Conservation (phyloP, 129 eudicot genomes). For the Artemisia tridentata region DNA sequence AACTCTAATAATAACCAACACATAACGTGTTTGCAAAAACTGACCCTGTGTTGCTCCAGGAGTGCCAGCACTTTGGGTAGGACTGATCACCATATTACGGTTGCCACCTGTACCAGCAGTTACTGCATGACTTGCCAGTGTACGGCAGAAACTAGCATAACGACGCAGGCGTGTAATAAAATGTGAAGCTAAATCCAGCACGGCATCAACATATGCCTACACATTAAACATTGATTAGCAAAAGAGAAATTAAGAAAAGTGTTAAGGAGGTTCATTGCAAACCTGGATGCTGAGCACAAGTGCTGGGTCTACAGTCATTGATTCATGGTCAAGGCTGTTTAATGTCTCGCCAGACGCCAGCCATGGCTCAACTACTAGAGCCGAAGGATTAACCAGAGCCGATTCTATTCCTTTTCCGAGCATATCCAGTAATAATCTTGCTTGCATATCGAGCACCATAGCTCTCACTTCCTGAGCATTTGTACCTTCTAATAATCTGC, state of each 20-base stretch:
- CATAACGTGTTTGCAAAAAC: slow-evolving; percentile 21
- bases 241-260: not conserved
- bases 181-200: slow-evolving; percentile 95
- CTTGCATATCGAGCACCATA: slow-evolving; percentile 99
- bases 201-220: slow-evolving; percentile 99
- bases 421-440: slow-evolving; percentile 92
- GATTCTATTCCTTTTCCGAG: slow-evolving; percentile 98
- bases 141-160: slow-evolving; percentile 98
- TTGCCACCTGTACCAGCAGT: slow-evolving; percentile 84
- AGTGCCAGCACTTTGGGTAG: slow-evolving; percentile 73
- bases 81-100: slow-evolving; percentile 90
- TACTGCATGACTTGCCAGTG: slow-evolving; percentile 95
- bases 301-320: slow-evolving; percentile 97
- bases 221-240: not conserved
- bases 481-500: slow-evolving; percentile 95
- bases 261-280: slow-evolving; percentile 2
- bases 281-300: slow-evolving; percentile 88
- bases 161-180: slow-evolving; percentile 95
- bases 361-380: slow-evolving; percentile 88
- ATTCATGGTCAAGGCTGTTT: slow-evolving; percentile 69
- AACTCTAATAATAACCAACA: slow-evolving; percentile 2
- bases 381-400: slow-evolving; percentile 88
- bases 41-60: slow-evolving; percentile 70
- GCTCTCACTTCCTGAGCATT: slow-evolving; percentile 99
- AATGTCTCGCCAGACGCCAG: slow-evolving; percentile 84